Conservation (phyloP, 2,329 filamentous ascomycete species). For the Pyricularia sp. region DNA sequence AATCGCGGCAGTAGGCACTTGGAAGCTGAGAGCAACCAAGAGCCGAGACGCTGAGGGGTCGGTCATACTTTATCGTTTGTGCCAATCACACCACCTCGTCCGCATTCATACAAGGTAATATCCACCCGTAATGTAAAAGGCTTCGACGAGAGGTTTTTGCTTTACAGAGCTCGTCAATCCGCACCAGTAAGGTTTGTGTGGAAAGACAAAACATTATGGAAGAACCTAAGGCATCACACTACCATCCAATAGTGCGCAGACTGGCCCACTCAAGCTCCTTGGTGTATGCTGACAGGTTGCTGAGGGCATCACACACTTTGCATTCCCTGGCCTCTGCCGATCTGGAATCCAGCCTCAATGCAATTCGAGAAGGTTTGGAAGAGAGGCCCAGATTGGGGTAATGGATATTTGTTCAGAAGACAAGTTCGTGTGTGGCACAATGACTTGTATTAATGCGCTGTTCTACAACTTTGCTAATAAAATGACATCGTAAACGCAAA, state of each 20-base stretch:
- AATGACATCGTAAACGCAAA: neutral
- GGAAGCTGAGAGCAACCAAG: neutral
- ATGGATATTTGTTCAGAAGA: neutral
- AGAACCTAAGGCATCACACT: neutral
- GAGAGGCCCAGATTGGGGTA: neutral
- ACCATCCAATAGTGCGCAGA: neutral
- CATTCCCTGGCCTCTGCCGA: neutral
- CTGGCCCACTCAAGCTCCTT: neutral
- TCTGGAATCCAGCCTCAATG: neutral
- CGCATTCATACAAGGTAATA: neutral
- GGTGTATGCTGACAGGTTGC: neutral
- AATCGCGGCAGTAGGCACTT: neutral
- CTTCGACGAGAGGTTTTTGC: neutral
- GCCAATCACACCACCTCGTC: too few relatives aligned
- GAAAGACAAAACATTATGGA: neutral
- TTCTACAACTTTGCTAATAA: neutral
- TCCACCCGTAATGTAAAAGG: neutral
- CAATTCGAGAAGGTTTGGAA: neutral
- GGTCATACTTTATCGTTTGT: neutral
- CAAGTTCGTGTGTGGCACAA: neutral
- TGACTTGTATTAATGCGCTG: neutral
- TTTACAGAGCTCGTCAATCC: neutral
- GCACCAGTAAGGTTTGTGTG: neutral
- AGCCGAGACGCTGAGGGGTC: neutral
- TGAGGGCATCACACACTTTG: neutral